phyloP scores from a whole-genome alignment of 371 early-diverging fungal genomes.

The Dentiscutata heterogama region DNA sequence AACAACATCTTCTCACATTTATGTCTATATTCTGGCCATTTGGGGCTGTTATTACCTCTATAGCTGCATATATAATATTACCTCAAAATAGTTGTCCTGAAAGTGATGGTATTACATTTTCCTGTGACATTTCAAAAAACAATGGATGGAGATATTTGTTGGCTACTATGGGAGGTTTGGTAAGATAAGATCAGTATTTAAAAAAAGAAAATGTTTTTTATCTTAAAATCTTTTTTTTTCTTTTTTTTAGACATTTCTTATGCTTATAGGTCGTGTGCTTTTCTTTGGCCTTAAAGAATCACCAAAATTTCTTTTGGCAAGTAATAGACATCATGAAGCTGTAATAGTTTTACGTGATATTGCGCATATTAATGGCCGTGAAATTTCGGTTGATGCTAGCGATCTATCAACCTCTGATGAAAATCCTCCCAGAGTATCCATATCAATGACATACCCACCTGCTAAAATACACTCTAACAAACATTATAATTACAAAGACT shows the following conservation, averaged over 20 bases:
- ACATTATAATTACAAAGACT: not conserved
- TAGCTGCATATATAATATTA: slow-evolving; percentile 70
- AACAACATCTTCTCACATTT: slow-evolving; percentile 83
- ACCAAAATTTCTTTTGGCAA: slow-evolving; percentile 81
- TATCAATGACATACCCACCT: not conserved
- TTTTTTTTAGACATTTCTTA: slow-evolving; percentile 65
- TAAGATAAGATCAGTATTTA: not conserved
- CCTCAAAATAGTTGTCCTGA: slow-evolving; percentile 77
- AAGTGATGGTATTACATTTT: slow-evolving; percentile 46
- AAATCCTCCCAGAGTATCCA: not conserved
- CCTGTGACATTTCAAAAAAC: slow-evolving; percentile 70
- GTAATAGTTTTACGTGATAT: slow-evolving; percentile 77
- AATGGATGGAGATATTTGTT: slow-evolving; percentile 85
- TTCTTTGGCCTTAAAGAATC: slow-evolving; percentile 80
- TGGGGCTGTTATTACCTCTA: slow-evolving; percentile 82
- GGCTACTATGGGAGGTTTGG: slow-evolving; percentile 55
- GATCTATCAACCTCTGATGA: slow-evolving; percentile 27
- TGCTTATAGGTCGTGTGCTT: slow-evolving; percentile 75
- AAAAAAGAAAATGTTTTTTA: not conserved
- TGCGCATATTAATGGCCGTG: slow-evolving; percentile 69
- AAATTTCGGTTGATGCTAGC: slow-evolving; percentile 13
- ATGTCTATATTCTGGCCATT: slow-evolving; percentile 88
- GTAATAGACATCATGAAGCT: slow-evolving; percentile 76
- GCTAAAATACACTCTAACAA: not conserved
- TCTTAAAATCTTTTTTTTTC: not conserved